Base-by-base conservation (phyloP, 1,284 basidiomycete species). In the Agroathelia rolfsii region DNA sequence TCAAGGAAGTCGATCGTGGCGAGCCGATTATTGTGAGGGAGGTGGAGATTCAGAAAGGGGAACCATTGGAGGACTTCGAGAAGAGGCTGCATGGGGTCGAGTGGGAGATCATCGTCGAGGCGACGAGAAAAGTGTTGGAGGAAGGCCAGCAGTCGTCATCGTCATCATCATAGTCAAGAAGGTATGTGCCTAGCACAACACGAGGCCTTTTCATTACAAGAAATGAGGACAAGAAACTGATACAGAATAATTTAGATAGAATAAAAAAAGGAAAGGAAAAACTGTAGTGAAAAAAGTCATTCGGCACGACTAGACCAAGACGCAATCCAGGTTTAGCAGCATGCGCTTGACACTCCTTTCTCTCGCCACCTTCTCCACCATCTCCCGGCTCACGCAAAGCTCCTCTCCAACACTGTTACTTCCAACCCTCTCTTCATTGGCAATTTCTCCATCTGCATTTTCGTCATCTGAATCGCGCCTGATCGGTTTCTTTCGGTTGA, bases 1-100 rank as follows among this genome's bases (percentile, higher is more conserved):
- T 97, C 19, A 81, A 80, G 40, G 88, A 94, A 51, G 92, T 98
- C 8, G 95, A 98, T 57, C 72, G 80, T 5, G 95, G 94, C 1
- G 77, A 85, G 49, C 92, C 94, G 0, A 51, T 98, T 23, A 55
- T 97, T 17, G 81, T 93, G 28, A 64, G 73, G 37, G 74, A 89
- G 49, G 74, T 98, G 8, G 69, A 73, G 41, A 79, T 95, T 37
- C 58, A 61, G 42, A 61, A 78, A 49, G 84, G 71, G 8, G 92
- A 97, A 45, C 58, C 71, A 4, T 55, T 85, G 37, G 82, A 83
- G 41, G 66, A 64, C 26, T 81, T 94, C 42, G 87, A 92, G 51
- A 66, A 67, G 44, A 66, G 85, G 42, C 64, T 98, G 49, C 94
- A 97, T 52, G 55, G 56, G 39, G 66, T 79, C 11, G 94, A 98